Percentiles rank a stretch among this genome's conserved stretches.
Evolutionary conservation across 2,329 filamentous ascomycete genomes (phyloP).

Genomic region (Fusarium sp.): DNA sequence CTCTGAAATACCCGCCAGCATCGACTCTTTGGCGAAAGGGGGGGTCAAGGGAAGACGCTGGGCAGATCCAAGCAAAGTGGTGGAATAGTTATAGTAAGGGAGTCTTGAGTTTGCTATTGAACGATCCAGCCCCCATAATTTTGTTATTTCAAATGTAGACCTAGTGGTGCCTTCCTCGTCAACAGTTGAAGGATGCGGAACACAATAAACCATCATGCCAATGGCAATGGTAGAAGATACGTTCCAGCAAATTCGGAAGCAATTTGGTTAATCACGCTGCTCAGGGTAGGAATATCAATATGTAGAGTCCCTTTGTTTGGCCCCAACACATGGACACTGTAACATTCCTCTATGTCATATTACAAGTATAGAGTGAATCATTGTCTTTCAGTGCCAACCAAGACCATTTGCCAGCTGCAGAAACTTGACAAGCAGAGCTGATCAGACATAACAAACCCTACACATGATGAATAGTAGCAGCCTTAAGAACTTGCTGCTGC

Average conservation of each 20-base stretch:
- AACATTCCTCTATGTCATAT: too few species aligned
- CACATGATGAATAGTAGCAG: too few species aligned
- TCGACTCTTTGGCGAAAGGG: background rate
- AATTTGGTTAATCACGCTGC: background rate
- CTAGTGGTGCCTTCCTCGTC: background rate
- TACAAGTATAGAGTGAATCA: too few species aligned
- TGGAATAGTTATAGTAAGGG: background rate
- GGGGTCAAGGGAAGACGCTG: background rate
- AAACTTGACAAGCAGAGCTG: too few species aligned
- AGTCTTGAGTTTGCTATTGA: background rate
- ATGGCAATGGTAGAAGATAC: background rate
- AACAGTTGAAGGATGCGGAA: background rate
- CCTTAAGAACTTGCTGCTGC: too few species aligned
- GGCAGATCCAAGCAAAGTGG: background rate
- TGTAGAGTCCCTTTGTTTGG: too few species aligned
- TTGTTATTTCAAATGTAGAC: background rate
- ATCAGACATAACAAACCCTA: too few species aligned
- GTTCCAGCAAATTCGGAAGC: background rate
- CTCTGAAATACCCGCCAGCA: background rate
- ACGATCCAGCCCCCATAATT: background rate
- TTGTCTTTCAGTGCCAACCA: too few species aligned
- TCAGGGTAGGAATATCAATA: too few species aligned
- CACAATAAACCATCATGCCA: background rate
- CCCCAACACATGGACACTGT: too few species aligned
- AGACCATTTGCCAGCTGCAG: too few species aligned